A percentile compares a stretch with the other conserved stretches of the same genome.
Conservation (phyloP, 192 early-diverging fungal genomes). For the Backusella tarrabulga region DNA sequence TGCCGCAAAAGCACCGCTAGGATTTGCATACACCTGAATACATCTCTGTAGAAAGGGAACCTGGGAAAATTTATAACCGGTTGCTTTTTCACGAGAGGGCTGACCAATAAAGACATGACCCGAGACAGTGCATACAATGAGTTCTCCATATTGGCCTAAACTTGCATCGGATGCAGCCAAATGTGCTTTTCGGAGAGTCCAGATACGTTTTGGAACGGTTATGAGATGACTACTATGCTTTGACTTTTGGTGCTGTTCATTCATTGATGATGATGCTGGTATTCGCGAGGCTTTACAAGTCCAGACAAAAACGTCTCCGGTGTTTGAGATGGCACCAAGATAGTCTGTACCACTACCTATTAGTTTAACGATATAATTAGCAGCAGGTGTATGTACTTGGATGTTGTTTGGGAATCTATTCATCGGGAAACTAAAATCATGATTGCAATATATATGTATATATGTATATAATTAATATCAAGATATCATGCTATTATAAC, state of each 20-base stretch:
- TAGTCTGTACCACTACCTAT: constrained; percentile 24
- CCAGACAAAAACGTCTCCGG: constrained; percentile 63
- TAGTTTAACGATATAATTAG: constrained; percentile 21
- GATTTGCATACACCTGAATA: constrained; percentile 52
- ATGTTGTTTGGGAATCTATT: constrained; percentile 38
- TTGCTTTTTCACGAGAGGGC: constrained; percentile 20
- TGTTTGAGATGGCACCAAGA: constrained; percentile 33
- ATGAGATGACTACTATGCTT: not conserved
- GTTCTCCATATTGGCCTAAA: constrained; percentile 65
- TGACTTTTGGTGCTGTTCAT: not conserved
- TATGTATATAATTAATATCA: not conserved
- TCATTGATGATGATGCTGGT: not conserved
- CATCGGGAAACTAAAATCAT: constrained; percentile 19
- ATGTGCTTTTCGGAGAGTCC: constrained; percentile 49
- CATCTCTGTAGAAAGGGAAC: constrained; percentile 61
- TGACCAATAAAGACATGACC: constrained; percentile 68
- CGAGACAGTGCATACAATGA: constrained; percentile 61
- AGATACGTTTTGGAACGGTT: constrained; percentile 50
- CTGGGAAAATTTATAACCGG: constrained; percentile 52
- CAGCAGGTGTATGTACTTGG: constrained; percentile 9
- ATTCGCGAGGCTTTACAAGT: constrained; percentile 21
- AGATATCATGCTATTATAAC: not conserved
- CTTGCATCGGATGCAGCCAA: constrained; percentile 56
- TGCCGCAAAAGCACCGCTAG: constrained; percentile 64
- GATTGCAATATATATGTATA: not conserved